phyloP scores from a whole-genome alignment of 164 flowering plant species.

The Vitis rupestris region DNA sequence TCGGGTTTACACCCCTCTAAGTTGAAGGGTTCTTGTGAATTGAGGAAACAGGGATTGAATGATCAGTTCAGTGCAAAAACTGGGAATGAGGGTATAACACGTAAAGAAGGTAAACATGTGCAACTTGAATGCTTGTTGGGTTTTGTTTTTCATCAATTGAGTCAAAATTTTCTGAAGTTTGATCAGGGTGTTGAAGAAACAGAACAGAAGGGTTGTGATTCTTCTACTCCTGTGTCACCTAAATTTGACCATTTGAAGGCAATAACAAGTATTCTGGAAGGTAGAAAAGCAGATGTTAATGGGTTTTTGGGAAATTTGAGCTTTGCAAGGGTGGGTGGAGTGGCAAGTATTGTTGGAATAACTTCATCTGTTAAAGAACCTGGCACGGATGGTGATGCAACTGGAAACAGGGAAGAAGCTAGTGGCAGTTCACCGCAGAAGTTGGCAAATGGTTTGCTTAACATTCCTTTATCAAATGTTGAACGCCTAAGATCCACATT shows the following conservation, averaged over 20 bases:
- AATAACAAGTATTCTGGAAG: conserved; percentile 47
- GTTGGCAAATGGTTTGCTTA: conserved; percentile 61
- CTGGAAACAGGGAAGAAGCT: conserved; percentile 43
- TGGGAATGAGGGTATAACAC: conserved; percentile 16
- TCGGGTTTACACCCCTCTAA: conserved; percentile 17
- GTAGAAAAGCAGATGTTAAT: conserved; percentile 63
- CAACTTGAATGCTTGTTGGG: conserved; percentile 58
- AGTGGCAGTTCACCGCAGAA: conserved; percentile 56
- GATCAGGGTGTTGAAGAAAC: conserved; percentile 36
- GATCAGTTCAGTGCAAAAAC: conserved; percentile 15
- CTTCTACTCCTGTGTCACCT: conserved; percentile 16
- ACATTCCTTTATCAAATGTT: conserved; percentile 93
- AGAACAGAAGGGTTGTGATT: conserved; percentile 17
- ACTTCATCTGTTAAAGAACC: conserved; percentile 53
- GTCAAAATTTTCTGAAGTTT: conserved; percentile 56
- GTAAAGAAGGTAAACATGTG: conserved; percentile 43
- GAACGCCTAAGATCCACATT: conserved; percentile 80
- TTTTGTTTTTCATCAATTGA: conserved; percentile 53
- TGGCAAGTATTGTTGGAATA: conserved; percentile 66
- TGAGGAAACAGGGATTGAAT: conserved; percentile 22
- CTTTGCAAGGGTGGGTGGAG: conserved; percentile 91
- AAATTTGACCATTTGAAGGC: conserved; percentile 49
- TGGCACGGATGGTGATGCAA: conserved; percentile 32
- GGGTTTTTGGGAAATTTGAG: conserved; percentile 62
- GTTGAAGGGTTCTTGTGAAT: conserved; percentile 14